These are phyloP conservation scores for Lyophyllum atratum DNA, from an alignment of 768 basidiomycete species.

Conservation along the genomic window DNA sequence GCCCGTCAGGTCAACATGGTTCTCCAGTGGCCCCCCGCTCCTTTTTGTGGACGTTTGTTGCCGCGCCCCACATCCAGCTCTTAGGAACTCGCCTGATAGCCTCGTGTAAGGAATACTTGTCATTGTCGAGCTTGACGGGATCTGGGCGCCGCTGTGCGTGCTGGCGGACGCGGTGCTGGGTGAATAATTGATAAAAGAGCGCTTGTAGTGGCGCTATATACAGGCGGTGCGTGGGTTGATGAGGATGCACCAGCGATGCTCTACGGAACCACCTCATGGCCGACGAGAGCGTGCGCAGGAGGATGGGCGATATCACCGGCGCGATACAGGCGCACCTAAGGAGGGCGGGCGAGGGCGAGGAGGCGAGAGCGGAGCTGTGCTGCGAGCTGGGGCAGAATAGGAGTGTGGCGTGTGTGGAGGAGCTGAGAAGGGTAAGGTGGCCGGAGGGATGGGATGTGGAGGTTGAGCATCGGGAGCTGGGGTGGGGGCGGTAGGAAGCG, in stretches of 20 bases:
- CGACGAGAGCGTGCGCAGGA: neutral
- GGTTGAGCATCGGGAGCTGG: constrained; percentile 10
- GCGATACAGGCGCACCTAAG: neutral
- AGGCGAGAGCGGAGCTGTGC: neutral
- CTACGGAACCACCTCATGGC: neutral
- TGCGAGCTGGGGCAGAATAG: constrained; percentile 13
- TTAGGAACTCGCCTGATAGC: constrained; percentile 54
- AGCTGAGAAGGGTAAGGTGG: constrained; percentile 7
- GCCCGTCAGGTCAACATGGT: constrained; percentile 11
- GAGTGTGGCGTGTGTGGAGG: constrained; percentile 15
- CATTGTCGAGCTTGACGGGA: constrained; percentile 40
- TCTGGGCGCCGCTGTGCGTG: constrained; percentile 4
- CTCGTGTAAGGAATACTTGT: constrained; percentile 33
- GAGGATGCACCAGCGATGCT: constrained; percentile 5
- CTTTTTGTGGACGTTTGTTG: constrained; percentile 33
- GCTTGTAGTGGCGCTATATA: constrained; percentile 18
- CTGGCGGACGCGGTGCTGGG: neutral
- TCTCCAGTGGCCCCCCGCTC: constrained; percentile 15
- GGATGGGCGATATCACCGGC: neutral
- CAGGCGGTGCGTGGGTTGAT: constrained; percentile 10
- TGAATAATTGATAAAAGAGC: constrained; percentile 26
- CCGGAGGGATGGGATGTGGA: constrained; percentile 6
- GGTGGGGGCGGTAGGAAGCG: too few relatives aligned
- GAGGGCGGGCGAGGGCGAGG: neutral
- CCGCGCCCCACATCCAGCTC: constrained; percentile 76